Evolutionary conservation across 2,329 filamentous ascomycete genomes (phyloP).

Genomic region (Colletotrichum sp.): DNA sequence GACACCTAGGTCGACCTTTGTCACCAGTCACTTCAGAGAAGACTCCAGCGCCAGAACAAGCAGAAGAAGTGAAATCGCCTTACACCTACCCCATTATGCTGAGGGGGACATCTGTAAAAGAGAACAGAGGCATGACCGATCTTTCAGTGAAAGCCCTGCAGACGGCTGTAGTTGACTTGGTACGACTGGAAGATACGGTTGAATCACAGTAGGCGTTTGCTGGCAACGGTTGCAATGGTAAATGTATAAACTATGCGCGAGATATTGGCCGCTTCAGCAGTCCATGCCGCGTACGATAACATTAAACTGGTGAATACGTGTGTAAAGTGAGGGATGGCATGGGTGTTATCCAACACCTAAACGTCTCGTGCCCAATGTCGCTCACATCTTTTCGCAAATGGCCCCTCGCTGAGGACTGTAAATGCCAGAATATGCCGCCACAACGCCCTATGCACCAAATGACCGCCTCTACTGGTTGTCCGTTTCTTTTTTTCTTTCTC

Average conservation of each 20-base stretch:
- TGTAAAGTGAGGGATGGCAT: neutral
- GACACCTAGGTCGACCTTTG: neutral
- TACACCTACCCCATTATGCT: neutral
- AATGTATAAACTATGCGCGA: neutral
- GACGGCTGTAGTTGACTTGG: neutral
- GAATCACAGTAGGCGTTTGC: neutral
- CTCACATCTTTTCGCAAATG: neutral
- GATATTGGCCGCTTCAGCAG: neutral
- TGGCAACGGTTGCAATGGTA: neutral
- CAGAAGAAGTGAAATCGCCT: neutral
- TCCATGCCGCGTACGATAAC: neutral
- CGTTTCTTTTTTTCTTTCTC: neutral
- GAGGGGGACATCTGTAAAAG: neutral
- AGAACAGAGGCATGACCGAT: neutral
- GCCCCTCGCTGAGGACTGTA: neutral
- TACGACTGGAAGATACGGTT: neutral
- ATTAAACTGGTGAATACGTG: slow-evolving; percentile 15
- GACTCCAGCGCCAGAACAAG: neutral
- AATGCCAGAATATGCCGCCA: slow-evolving; percentile 1
- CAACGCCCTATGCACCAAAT: slow-evolving; percentile 4
- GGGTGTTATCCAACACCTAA: neutral
- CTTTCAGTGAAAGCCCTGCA: neutral
- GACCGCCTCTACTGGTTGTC: neutral
- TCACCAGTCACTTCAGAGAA: neutral
- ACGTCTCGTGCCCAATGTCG: neutral